Evolutionary conservation across 2,329 filamentous ascomycete genomes (phyloP), one percentile per base, ranked within the genome.

Genomic region (Dothideomycetes sp.): DNA sequence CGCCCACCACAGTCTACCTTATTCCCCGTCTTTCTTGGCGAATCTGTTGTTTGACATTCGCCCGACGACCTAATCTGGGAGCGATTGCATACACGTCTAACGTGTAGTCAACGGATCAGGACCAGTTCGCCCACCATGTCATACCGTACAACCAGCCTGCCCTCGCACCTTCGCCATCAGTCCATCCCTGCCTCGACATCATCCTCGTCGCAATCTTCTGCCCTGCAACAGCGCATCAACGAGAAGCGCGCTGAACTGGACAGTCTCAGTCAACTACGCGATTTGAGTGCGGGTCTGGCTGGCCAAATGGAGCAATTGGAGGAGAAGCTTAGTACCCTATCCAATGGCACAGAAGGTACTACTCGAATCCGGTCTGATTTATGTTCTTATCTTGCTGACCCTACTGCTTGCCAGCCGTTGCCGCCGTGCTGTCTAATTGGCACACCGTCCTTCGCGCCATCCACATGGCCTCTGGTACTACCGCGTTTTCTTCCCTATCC

Each of bases 231-330:
- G 33, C 80, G 84, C 47, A 86, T 93, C 56, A 78, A 83, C 47
- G 84, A 91, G 64, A 93, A 93, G 68, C 86, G 83, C 60, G 77
- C 79, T 39, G 85, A 93, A 59, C 71, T 93, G 4, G 81, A 87
- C 50, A 84, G 79, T 52, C 68, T 91, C 42, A 81, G 77, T 55
- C 79, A 91, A 58, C 64, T 93, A 37, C 75, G 83, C 49, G 81
- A 87, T 52, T 69, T 93, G 34, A 89, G 83, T 51, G 82, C 80
- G 16, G 82, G 80, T 2, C 71, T 89, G 24, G 84, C 84, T 31
- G 72, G 74, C 31, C 84, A 91, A 59, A 91, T 93, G 83, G 80
- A 88, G 56, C 77, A 78, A 45, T 61, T 93, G 38, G 82, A 88
- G 52, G 75, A 82, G 54, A 89, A 87, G 59, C 65, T 93, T 7